A percentile compares a stretch with the other conserved stretches of the same genome.
Evolutionary conservation across 768 basidiomycete species (phyloP).

Genomic region (Trametes cinnabarina): DNA sequence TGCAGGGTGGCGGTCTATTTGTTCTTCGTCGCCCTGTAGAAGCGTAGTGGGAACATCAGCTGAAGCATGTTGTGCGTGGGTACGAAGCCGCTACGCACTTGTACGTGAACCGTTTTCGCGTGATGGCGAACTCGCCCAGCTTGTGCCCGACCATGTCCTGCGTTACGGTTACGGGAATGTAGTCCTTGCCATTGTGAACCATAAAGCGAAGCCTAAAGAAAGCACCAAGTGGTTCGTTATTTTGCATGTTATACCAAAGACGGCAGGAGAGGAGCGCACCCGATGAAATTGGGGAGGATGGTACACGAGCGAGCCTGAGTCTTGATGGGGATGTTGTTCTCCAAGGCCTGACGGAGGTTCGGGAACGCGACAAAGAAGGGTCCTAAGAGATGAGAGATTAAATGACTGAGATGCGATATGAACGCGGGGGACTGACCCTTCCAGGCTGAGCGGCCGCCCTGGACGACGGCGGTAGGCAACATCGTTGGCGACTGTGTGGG

Average conservation of each 20-base stretch:
- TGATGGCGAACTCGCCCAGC: constrained; percentile 90
- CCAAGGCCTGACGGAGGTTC: constrained; percentile 75
- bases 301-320: constrained; percentile 90
- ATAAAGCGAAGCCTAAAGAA: constrained; percentile 71
- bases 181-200: constrained; percentile 94
- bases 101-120: constrained; percentile 83
- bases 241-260: no score
- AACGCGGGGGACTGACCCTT: constrained; percentile 50
- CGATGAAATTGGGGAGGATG: constrained; percentile 93
- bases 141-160: constrained; percentile 99
- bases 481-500: constrained; percentile 35
- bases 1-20: constrained; percentile 27
- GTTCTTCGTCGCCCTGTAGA: constrained; percentile 42
- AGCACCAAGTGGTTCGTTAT: not conserved
- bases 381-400: constrained; percentile 45
- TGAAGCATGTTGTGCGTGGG: no score
- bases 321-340: constrained; percentile 80
- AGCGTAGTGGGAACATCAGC: not conserved
- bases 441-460: constrained; percentile 79
- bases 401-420: not conserved
- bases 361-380: constrained; percentile 95
- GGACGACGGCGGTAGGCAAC: constrained; percentile 59
- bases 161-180: constrained; percentile 79
- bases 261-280: constrained; percentile 48
- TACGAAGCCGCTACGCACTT: constrained; percentile 58